phyloP scores from a whole-genome alignment of 23 red algal species.

The Gracilaria domingensis region DNA sequence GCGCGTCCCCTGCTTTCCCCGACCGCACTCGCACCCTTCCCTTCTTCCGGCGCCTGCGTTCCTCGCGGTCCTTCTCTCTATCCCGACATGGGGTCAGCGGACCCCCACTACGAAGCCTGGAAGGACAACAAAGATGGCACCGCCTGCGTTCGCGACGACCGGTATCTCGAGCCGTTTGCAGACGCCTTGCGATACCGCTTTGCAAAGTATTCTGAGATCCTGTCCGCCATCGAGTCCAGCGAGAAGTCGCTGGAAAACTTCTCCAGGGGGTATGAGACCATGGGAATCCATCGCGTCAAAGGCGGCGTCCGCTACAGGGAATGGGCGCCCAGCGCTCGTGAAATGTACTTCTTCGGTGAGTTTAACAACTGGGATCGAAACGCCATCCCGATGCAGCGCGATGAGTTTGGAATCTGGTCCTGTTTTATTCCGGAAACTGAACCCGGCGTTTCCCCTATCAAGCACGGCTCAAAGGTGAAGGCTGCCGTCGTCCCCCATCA shows the following conservation, averaged over 20 bases:
- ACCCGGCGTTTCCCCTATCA: constrained; percentile 82
- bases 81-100: constrained; percentile 30
- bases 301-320: constrained; percentile 84
- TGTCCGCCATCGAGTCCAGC: constrained; percentile 65
- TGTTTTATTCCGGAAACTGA: constrained; percentile 81
- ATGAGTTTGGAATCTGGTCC: constrained; percentile 89
- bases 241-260: constrained; percentile 92
- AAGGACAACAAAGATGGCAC: constrained; percentile 82
- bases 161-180: constrained; percentile 82
- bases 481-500: constrained; percentile 80
- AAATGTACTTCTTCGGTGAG: constrained; percentile 95
- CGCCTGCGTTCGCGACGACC: constrained; percentile 87
- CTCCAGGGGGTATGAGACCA: constrained; percentile 74
- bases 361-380: constrained; percentile 96
- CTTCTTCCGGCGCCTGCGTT: background rate
- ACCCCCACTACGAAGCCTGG: constrained; percentile 79
- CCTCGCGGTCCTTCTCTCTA: background rate
- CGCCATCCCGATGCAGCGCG: constrained; percentile 66
- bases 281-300: constrained; percentile 78
- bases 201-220: constrained; percentile 70
- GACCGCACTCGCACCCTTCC: background rate
- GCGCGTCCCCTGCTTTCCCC: background rate
- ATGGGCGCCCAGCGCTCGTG: constrained; percentile 90
- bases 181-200: constrained; percentile 90
- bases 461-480: constrained; percentile 93